Evolutionary conservation across 768 basidiomycete species (phyloP).

Genomic region (Rickenella mellea): DNA sequence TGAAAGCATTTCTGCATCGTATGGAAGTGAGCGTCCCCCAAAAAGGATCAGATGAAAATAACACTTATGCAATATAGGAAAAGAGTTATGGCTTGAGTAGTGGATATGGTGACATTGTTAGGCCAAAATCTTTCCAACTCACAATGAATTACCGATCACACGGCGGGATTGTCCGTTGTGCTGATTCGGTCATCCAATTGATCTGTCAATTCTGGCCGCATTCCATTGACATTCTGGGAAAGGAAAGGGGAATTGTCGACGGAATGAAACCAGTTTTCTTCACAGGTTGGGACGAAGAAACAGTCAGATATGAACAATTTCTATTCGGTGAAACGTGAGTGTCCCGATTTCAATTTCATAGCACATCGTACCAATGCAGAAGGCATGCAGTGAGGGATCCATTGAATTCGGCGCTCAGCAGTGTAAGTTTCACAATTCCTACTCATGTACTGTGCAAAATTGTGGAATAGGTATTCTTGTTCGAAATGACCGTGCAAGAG

Average conservation of each 20-base stretch:
- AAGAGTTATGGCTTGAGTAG: no score
- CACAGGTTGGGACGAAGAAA: conserved; percentile 32
- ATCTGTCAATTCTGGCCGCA: conserved; percentile 54
- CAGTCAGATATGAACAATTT: conserved; percentile 43
- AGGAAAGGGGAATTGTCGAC: conserved; percentile 45
- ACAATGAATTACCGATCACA: conserved; percentile 62
- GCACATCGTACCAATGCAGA: background rate
- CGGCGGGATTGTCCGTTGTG: conserved; percentile 66
- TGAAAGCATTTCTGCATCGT: conserved; percentile 58
- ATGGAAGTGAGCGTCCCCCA: no score
- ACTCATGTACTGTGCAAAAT: background rate
- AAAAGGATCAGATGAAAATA: no score
- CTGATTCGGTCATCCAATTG: conserved; percentile 53
- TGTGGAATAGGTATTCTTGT: conserved; percentile 51
- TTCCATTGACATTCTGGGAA: conserved; percentile 48
- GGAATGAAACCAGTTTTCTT: conserved; percentile 54
- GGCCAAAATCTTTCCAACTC: conserved; percentile 43
- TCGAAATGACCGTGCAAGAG: conserved; percentile 43
- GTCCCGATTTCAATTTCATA: background rate
- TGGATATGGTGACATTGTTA: no score
- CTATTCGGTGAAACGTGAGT: conserved; percentile 40
- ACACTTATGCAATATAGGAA: no score
- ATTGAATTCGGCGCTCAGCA: conserved; percentile 59
- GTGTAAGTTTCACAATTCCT: conserved; percentile 29
- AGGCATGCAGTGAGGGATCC: conserved; percentile 26